These are phyloP conservation scores for Falciphora oryzae DNA, from an alignment of 2,329 filamentous ascomycete genomes.

Conservation along the genomic window DNA sequence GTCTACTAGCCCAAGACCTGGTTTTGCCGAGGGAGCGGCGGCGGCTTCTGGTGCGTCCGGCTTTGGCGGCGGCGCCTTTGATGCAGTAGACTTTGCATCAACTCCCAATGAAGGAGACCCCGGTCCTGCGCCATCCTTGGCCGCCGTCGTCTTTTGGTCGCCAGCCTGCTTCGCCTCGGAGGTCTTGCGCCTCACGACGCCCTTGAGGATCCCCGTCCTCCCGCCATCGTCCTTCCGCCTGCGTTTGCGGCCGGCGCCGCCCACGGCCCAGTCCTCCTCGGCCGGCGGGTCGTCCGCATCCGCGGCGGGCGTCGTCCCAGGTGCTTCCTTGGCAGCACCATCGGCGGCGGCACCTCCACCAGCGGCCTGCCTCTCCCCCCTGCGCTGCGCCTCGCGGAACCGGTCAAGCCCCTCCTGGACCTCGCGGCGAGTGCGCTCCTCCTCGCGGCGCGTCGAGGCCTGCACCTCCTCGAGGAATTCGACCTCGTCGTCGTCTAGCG, in stretches of 20 bases:
- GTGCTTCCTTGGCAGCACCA: neutral
- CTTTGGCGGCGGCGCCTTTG: neutral
- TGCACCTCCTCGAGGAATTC: conserved; percentile 63
- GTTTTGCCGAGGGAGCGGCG: conserved; percentile 16
- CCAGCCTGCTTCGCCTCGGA: conserved; percentile 12
- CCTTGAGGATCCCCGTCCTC: conserved; percentile 12
- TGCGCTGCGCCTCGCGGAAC: conserved; percentile 48
- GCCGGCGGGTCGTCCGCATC: conserved; percentile 7
- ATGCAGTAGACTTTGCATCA: neutral
- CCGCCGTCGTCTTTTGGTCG: conserved; percentile 14
- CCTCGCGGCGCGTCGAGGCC: conserved; percentile 43
- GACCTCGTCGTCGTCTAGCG: conserved; percentile 72
- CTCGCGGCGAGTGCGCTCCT: conserved; percentile 48
- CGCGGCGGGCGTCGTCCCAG: neutral
- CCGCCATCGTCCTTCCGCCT: conserved; percentile 15
- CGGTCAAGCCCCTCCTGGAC: conserved; percentile 49
- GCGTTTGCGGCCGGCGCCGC: conserved; percentile 15
- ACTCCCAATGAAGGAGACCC: neutral
- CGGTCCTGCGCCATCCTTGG: conserved; percentile 12
- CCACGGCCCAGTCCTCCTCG: conserved; percentile 13
- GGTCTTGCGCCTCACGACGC: conserved; percentile 17
- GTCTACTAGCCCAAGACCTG: conserved; percentile 40
- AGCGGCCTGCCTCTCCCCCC: conserved; percentile 9
- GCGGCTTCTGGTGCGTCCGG: neutral
- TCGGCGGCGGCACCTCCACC: neutral